Percentiles rank a stretch among this genome's conserved stretches.
These are phyloP conservation scores for Cichorium intybus DNA, from an alignment of 140 eudicot genomes.

Conservation along the genomic window DNA sequence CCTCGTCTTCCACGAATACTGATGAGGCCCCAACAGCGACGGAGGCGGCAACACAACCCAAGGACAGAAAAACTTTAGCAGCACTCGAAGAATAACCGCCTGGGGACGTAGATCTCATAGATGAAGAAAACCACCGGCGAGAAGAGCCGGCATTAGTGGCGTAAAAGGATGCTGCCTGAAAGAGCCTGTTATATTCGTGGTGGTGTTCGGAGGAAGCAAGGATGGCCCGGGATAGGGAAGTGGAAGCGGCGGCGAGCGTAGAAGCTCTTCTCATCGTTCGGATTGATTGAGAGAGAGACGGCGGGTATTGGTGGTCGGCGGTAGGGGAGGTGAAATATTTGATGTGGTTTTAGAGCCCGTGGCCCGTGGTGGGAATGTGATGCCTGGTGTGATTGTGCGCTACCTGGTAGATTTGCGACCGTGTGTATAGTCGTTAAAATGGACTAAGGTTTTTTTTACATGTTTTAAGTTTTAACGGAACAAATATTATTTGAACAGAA, in stretches of 20 bases:
- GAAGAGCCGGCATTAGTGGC: conserved; percentile 26
- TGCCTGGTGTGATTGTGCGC: not conserved
- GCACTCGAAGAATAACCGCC: conserved; percentile 3
- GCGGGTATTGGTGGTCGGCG: conserved; percentile 13
- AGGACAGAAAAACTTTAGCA: conserved; percentile 13
- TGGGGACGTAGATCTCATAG: conserved; percentile 7
- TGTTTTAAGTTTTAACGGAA: too few species aligned
- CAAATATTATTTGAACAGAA: too few species aligned
- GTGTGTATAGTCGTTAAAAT: not conserved
- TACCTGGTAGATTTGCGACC: conserved; percentile 33
- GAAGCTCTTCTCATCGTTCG: conserved; percentile 33
- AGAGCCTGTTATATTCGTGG: conserved; percentile 17
- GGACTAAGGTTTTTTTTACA: not conserved
- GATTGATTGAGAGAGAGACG: not conserved
- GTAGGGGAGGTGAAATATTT: not conserved
- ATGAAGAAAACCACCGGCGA: conserved; percentile 40
- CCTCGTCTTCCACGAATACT: conserved; percentile 37
- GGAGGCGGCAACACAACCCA: conserved; percentile 44
- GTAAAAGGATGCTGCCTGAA: conserved; percentile 31
- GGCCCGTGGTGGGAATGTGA: conserved; percentile 11
- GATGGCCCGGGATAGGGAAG: conserved; percentile 32
- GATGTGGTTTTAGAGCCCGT: conserved; percentile 5
- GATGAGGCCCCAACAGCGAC: conserved; percentile 40
- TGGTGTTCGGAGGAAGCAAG: conserved; percentile 29
- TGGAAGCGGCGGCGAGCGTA: conserved; percentile 33